Evolutionary conservation across 225 moss, liverwort and hornwort genomes (phyloP), one percentile per base, ranked within the genome.

Genomic region (Polytrichum formosum): DNA sequence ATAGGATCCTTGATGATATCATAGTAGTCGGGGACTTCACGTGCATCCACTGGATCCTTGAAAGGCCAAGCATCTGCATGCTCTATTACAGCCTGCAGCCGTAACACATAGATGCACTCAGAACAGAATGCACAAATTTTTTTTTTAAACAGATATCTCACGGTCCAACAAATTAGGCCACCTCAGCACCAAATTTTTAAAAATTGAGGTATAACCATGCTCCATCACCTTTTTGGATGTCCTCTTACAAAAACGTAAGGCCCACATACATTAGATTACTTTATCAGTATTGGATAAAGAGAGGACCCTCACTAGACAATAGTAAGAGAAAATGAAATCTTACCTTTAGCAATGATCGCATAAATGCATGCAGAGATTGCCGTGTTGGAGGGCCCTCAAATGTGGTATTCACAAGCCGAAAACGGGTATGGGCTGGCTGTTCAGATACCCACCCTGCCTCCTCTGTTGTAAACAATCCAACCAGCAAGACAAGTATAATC

Each of bases 1-100:
- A 98, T 92, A 60, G 98, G 94, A 77, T 98, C 94, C 78, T 94
- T 98, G 74, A 98, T 98, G 53, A 98, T 92, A 53, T 98, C 94
- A 73, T 98, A 98, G 70, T 94, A 98, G 69, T 94, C 94, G 33
- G 94, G 92, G 26, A 94, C 98, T 81, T 98, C 98, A 25, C 98
- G 92, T 26, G 92, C 90, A 89, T 98, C 98, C 58, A 98, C 98
- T 20, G 98, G 98, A 62, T 98, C 98, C 75, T 94, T 94, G 72
- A 98, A 98, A 64, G 98, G 98, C 98, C 94, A 98, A 29, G 98
- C 85, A 80, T 98, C 98, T 53, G 86, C 33, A 77, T 98, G 98
- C 79, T 98, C 98, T 16, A 84, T 73, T 18, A 98, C 91, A 75
- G 74, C 82, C 97, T 98, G 79, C 81, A 68, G 27, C 61, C 56